A percentile compares a stretch with the other conserved stretches of the same genome.
Conservation (phyloP, 768 basidiomycete species). For the Phylloporus rhodoxanthus region DNA sequence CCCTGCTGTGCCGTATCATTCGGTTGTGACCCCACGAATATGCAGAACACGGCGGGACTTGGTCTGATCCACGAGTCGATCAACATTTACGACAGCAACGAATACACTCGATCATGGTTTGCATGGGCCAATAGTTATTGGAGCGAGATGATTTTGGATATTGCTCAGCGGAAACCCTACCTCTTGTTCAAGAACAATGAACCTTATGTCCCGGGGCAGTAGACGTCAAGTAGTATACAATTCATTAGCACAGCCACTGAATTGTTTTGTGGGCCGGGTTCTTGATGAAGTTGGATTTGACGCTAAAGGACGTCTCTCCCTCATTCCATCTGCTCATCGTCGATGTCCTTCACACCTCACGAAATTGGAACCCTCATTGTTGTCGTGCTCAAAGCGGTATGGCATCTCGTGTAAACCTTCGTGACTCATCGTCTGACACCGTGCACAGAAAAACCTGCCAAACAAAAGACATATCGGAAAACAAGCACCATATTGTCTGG, state of each 20-base stretch:
- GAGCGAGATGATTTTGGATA: conserved; percentile 74
- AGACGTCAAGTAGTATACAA: too few relatives aligned
- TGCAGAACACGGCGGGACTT: conserved; percentile 63
- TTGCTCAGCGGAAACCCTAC: conserved; percentile 66
- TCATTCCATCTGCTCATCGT: conserved; percentile 1
- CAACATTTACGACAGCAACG: conserved; percentile 49
- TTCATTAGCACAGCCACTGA: conserved; percentile 18
- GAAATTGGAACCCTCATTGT: conserved; percentile 92
- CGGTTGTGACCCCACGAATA: not conserved
- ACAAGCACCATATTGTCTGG: conserved; percentile 92
- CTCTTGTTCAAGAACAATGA: conserved; percentile 53
- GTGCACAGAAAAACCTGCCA: conserved; percentile 71
- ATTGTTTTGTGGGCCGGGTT: conserved; percentile 7
- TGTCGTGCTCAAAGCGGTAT: conserved; percentile 89
- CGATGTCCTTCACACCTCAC: conserved; percentile 55
- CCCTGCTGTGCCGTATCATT: not conserved
- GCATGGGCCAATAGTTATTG: conserved; percentile 84
- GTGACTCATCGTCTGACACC: conserved; percentile 15
- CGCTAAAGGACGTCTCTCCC: conserved; percentile 11
- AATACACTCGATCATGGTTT: conserved; percentile 72
- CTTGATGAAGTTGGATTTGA: conserved; percentile 16
- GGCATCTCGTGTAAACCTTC: conserved; percentile 28
- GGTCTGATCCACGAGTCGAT: conserved; percentile 78
- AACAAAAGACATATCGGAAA: conserved; percentile 93
- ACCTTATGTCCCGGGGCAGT: conserved; percentile 53